Base-by-base conservation (phyloP, 495 filamentous ascomycete genomes). In the Penicillium bovifimosum region DNA sequence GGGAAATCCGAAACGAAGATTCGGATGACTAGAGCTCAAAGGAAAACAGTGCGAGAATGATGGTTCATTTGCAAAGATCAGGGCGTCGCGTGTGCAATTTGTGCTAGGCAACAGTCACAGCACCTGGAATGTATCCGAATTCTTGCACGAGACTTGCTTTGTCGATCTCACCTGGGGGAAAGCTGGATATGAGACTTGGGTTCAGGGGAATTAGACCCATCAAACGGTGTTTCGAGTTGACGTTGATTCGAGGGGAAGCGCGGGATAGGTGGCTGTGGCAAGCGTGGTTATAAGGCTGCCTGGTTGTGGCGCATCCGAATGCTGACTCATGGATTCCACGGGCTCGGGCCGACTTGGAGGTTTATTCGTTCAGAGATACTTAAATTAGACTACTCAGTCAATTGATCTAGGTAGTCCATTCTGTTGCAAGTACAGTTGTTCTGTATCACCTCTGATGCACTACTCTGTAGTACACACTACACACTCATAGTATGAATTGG, bases 201-300 rank as follows among this genome's bases (percentile, higher is more conserved):
- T 2, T 39, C 34, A 48, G 46, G 46, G 46, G 46, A 3, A 14
- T 16, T 18, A 26, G 20, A 16, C 11, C 31, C 11, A 34, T 44
- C 32, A 26, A 46, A 24, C 29, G 5, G 28, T 48, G 27, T 11
- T 14, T 18, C 39, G 3, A 45, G 4, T 42, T 42, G 48, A 50
- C 29, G 48, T 50, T 41, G 18, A 39, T 48, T 48, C 20, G 45
- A 36, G 45, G 45, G 45, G 45, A 36, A 47, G 29, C 11, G 41
- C 34, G 16, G 13, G 16, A 36, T n/a, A 36, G 16, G 45, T 50
- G 47, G 35, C 47, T 50, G 27, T 20, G 43, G 10, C 31, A 13
- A 9, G 14, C 16, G 16, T 28, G 2, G 20, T 24, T 24, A 2
- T 4, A 24, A 24, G 20, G 20, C 4, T 2, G 20, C 20, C 20